Conservation (phyloP, 306 rosid species). For the Dryas octopetala region DNA sequence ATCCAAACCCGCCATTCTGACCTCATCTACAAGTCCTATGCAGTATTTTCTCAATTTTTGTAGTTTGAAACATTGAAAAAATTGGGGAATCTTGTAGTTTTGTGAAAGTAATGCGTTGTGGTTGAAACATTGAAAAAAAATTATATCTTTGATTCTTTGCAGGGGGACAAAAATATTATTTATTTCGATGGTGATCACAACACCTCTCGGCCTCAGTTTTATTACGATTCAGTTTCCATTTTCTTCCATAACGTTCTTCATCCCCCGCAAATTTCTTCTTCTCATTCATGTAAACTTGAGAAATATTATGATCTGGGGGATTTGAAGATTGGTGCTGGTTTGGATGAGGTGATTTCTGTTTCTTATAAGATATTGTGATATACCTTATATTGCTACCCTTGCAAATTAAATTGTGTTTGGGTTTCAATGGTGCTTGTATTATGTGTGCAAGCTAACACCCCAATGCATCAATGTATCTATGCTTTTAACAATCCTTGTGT, state of each 20-base stretch:
- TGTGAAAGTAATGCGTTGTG: neutral
- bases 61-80: constrained; percentile 13
- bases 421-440: neutral
- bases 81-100: constrained; percentile 4
- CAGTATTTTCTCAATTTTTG: constrained; percentile 49
- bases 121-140: constrained; percentile 20
- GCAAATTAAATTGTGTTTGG: neutral
- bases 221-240: constrained; percentile 78
- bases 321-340: constrained; percentile 59
- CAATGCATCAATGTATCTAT: neutral
- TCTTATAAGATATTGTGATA: neutral
- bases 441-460: neutral
- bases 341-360: constrained; percentile 63
- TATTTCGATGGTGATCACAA: constrained; percentile 95
- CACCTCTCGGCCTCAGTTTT: constrained; percentile 92
- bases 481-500: neutral
- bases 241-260: constrained; percentile 88
- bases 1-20: constrained; percentile 81
- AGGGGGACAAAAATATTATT: constrained; percentile 87
- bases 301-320: constrained; percentile 71
- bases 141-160: constrained; percentile 31
- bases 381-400: neutral
- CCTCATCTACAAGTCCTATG: constrained; percentile 64
- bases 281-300: constrained; percentile 56
- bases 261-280: constrained; percentile 68